Percentiles rank a stretch among this genome's conserved stretches.
Conservation (phyloP, 2,329 filamentous ascomycete species). For the Colletotrichum kahawae region DNA sequence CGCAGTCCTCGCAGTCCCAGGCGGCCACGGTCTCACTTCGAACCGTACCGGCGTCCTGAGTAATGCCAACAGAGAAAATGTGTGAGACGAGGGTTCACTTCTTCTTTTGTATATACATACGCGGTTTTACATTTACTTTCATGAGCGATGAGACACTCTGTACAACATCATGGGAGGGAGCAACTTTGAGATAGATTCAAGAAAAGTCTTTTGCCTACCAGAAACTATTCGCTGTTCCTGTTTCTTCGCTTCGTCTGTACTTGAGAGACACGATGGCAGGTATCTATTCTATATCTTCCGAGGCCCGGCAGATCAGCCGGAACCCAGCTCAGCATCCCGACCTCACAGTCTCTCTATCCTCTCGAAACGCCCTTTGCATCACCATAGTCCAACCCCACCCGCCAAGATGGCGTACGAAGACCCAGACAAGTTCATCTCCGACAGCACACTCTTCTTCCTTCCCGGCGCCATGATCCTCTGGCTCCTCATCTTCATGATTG, state of each 20-base stretch:
- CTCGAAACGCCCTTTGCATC: background rate
- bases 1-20: background rate
- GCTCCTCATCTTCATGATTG: constrained; percentile 4
- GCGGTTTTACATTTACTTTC: background rate
- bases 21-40: constrained; percentile 2
- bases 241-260: background rate
- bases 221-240: background rate
- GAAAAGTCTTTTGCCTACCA: background rate
- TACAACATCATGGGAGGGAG: background rate
- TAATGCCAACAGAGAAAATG: background rate
- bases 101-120: background rate
- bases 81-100: background rate
- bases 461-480: background rate
- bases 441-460: constrained; percentile 1
- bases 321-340: background rate
- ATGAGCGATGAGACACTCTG: constrained; percentile 5
- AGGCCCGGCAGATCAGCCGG: background rate
- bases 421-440: constrained; percentile 1
- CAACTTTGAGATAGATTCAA: background rate
- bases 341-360: background rate
- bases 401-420: background rate
- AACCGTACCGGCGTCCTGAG: constrained; percentile 14
- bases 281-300: background rate
- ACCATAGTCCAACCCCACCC: background rate
- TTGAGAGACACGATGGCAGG: background rate